Evolutionary conservation across 2,329 filamentous ascomycete genomes (phyloP).

Genomic region (Drechslerella stenobrocha): DNA sequence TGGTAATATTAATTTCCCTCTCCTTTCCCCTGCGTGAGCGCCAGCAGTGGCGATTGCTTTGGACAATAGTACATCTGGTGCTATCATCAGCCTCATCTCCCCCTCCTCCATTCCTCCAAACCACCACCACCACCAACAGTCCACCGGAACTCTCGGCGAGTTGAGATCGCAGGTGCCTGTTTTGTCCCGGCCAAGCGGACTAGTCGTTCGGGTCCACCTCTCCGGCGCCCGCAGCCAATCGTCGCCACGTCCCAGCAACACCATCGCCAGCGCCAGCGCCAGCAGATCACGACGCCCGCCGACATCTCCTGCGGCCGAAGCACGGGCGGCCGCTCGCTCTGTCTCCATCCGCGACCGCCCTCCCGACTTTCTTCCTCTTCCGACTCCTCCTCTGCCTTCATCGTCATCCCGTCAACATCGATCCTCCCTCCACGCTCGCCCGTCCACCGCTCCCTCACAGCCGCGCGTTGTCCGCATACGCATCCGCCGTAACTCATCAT

Average conservation of each 20-base stretch:
- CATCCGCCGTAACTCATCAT: slow-evolving; percentile 43
- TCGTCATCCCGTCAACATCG: slow-evolving; percentile 23
- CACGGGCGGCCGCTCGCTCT: slow-evolving; percentile 25
- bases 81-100: not conserved
- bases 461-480: slow-evolving; percentile 41
- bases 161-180: not conserved
- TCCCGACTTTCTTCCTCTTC: slow-evolving; percentile 1
- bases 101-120: not conserved
- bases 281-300: slow-evolving; percentile 9
- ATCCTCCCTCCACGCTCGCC: slow-evolving; percentile 11
- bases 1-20: slow-evolving; percentile 41
- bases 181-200: slow-evolving; percentile 40
- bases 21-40: slow-evolving; percentile 46
- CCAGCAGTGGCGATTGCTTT: slow-evolving; percentile 28
- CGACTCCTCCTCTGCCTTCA: not conserved
- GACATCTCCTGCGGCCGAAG: slow-evolving; percentile 1
- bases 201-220: slow-evolving; percentile 36
- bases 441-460: slow-evolving; percentile 16
- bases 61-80: not conserved
- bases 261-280: slow-evolving; percentile 18
- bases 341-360: slow-evolving; percentile 14
- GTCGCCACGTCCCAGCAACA: slow-evolving; percentile 3
- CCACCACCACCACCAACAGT: not conserved
- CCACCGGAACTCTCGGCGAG: not conserved
- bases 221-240: slow-evolving; percentile 27